Conservation (phyloP, 106 monocot genomes). For the Allium fistulosum region DNA sequence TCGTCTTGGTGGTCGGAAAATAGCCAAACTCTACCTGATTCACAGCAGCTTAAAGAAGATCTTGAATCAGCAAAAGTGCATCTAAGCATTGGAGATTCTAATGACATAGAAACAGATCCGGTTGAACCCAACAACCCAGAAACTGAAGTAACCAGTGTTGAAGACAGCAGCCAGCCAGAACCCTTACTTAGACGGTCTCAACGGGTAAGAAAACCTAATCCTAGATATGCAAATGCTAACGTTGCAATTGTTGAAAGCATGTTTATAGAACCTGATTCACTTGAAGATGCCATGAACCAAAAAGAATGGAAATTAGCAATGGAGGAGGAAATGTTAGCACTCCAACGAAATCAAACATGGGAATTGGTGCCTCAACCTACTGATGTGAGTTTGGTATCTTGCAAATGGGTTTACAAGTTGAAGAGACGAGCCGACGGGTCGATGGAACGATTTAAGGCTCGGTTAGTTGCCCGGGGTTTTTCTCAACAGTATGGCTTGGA, state of each 20-base stretch:
- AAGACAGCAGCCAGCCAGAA: not conserved
- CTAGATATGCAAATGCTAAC: not conserved
- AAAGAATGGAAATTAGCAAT: constrained; percentile 11
- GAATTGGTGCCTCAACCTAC: not conserved
- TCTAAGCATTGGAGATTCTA: not conserved
- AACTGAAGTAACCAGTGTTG: too few relatives aligned
- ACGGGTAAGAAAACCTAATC: not conserved
- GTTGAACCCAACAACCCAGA: not conserved
- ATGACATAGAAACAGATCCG: not conserved
- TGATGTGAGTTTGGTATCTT: not conserved
- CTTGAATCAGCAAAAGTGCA: not conserved
- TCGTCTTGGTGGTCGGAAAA: constrained; percentile 4
- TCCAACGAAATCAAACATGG: not conserved
- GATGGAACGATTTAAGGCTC: not conserved
- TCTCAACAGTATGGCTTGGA: not conserved
- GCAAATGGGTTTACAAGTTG: not conserved
- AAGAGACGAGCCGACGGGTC: not conserved
- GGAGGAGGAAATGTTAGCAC: not conserved
- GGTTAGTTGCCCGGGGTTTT: not conserved
- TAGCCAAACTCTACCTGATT: not conserved
- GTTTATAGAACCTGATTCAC: not conserved
- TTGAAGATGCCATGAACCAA: not conserved
- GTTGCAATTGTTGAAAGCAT: not conserved
- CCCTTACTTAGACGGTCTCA: not conserved
- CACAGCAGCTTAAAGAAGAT: not conserved